Percentiles rank a stretch among this genome's conserved stretches.
Conservation (phyloP, 495 filamentous ascomycete species). For the Aspergillus kassunensis region DNA sequence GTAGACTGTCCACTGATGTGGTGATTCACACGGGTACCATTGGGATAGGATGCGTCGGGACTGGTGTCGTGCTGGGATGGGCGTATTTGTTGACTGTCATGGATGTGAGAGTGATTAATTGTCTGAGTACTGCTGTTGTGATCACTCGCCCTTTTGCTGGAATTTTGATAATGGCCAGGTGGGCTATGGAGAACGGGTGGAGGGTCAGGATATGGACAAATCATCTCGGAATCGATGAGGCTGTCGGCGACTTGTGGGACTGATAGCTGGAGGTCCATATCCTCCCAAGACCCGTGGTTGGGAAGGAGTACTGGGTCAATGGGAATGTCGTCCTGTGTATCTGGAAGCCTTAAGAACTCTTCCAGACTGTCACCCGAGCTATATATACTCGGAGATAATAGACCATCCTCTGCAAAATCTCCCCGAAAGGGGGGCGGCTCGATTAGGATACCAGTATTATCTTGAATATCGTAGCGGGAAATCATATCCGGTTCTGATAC, state of each 20-base stretch:
- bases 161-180: slow-evolving; percentile 6
- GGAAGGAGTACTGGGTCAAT: slow-evolving; percentile 19
- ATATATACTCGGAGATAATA: slow-evolving; percentile 18
- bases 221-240: slow-evolving; percentile 2
- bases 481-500: background rate
- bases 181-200: slow-evolving; percentile 11
- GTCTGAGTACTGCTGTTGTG: background rate
- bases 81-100: background rate
- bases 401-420: slow-evolving; percentile 5
- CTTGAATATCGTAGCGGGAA: slow-evolving; percentile 2
- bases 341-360: slow-evolving; percentile 8
- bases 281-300: slow-evolving; percentile 1
- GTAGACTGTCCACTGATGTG: background rate
- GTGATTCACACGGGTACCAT: background rate
- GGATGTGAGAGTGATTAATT: background rate
- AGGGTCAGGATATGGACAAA: slow-evolving; percentile 19
- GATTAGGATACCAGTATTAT: background rate
- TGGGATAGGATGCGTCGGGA: background rate
- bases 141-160: background rate
- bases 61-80: background rate
- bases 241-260: background rate
- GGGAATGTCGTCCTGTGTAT: slow-evolving; percentile 14
- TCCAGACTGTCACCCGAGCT: slow-evolving; percentile 15
- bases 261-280: background rate
- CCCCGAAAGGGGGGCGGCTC: slow-evolving; percentile 13